Percentiles rank a stretch among this genome's conserved stretches.
These are phyloP conservation scores for Farysia itapuensis DNA, from an alignment of 1,284 basidiomycete genomes.

Conservation along the genomic window DNA sequence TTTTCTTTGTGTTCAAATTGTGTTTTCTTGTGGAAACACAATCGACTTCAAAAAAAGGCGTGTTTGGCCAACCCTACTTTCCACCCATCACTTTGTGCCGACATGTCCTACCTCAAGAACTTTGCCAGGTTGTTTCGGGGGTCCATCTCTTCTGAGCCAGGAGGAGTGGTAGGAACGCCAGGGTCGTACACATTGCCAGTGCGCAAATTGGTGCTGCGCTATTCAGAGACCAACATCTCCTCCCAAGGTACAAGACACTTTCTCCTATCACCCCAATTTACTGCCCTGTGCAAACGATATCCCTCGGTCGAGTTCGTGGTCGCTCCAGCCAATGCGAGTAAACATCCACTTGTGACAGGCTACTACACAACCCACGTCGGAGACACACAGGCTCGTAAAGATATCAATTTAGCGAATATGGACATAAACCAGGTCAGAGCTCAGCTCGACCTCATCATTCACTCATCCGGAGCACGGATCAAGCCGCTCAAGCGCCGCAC, in stretches of 20 bases:
- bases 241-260: conserved; percentile 5
- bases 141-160: conserved; percentile 3
- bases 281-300: conserved; percentile 1
- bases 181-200: conserved; percentile 16
- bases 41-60: too few species aligned
- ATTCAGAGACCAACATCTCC: conserved; percentile 11
- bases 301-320: conserved; percentile 29
- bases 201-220: conserved; percentile 31
- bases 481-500: conserved; percentile 19
- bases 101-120: conserved; percentile 26
- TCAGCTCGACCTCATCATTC: conserved; percentile 9
- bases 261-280: conserved; percentile 6
- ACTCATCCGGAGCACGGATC: conserved; percentile 9
- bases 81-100: too few species aligned
- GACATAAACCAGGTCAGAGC: conserved; percentile 10
- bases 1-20: too few species aligned
- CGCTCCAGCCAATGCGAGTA: not conserved
- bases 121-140: conserved; percentile 27
- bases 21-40: too few species aligned
- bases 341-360: conserved; percentile 13
- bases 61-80: too few species aligned
- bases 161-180: not conserved
- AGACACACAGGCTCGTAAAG: conserved; percentile 7
- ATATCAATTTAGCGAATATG: conserved; percentile 22
- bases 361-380: conserved; percentile 3